Conservation (phyloP, 495 filamentous ascomycete species). For the Glonium stellatum region DNA sequence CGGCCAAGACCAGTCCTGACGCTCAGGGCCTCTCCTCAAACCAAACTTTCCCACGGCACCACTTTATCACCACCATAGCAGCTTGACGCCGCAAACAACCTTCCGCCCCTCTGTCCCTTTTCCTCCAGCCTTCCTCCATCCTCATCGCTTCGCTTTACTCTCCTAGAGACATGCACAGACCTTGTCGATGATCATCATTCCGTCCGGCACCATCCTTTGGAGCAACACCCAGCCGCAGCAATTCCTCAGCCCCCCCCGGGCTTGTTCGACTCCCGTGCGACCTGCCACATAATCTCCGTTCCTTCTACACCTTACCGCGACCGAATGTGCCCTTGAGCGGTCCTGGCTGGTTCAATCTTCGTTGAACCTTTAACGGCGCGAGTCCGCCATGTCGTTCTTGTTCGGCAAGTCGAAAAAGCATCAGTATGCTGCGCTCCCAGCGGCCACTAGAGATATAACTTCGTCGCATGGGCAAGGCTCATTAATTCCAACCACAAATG, state of each 20-base stretch:
- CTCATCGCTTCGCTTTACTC: neutral
- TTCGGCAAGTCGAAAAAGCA: constrained; percentile 63
- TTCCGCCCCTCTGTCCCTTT: neutral
- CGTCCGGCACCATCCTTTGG: neutral
- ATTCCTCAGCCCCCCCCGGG: constrained; percentile 10
- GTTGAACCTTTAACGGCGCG: constrained; percentile 16
- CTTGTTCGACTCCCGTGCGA: constrained; percentile 1
- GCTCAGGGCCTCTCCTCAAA: neutral
- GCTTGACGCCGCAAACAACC: neutral
- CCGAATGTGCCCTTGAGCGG: constrained; percentile 21
- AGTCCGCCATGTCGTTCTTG: constrained; percentile 58
- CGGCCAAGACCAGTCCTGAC: neutral
- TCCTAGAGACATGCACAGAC: neutral
- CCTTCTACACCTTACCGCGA: neutral
- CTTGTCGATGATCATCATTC: constrained; percentile 2
- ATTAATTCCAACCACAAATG: constrained; percentile 34
- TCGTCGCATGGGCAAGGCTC: constrained; percentile 33
- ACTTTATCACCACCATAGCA: constrained; percentile 1
- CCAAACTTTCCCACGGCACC: neutral
- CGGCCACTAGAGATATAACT: constrained; percentile 45
- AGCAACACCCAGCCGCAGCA: neutral
- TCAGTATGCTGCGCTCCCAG: constrained; percentile 45
- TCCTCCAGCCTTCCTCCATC: too few relatives aligned
- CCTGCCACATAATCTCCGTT: neutral
- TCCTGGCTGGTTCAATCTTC: constrained; percentile 2